Conservation (phyloP, 768 basidiomycete genomes). For the Termitomyces sp. region DNA sequence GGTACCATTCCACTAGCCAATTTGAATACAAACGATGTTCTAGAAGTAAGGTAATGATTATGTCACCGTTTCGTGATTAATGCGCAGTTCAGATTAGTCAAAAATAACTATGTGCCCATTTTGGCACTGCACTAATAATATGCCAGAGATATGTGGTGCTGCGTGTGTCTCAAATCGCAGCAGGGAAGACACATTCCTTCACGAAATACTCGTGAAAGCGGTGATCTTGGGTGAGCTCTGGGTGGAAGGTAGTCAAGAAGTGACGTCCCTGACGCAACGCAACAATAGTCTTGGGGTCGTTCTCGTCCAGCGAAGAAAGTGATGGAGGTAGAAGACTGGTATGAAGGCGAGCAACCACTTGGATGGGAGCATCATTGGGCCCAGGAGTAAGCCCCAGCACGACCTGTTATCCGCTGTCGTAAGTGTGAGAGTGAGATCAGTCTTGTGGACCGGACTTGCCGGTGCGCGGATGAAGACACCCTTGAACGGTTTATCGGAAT, state of each 20-base stretch:
- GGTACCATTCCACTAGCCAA: no score
- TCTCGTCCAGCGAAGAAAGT: constrained; percentile 38
- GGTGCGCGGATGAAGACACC: constrained; percentile 96
- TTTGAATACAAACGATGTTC: not conserved
- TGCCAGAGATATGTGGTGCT: not conserved
- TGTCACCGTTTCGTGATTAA: not conserved
- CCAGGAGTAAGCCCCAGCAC: constrained; percentile 49
- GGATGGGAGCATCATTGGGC: constrained; percentile 52
- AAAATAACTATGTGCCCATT: not conserved
- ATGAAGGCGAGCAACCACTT: constrained; percentile 53
- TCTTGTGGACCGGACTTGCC: constrained; percentile 35
- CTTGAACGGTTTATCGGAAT: constrained; percentile 61
- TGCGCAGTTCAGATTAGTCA: not conserved
- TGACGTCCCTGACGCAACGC: constrained; percentile 83
- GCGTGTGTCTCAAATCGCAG: constrained; percentile 6
- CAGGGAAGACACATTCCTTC: constrained; percentile 59
- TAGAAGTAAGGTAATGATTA: not conserved
- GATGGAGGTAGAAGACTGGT: constrained; percentile 29
- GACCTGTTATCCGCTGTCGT: constrained; percentile 43
- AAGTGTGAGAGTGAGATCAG: not conserved
- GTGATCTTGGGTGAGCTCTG: constrained; percentile 83
- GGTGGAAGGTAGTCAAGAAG: constrained; percentile 90
- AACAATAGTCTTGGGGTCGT: constrained; percentile 68
- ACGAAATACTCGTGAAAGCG: constrained; percentile 94
- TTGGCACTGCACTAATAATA: not conserved